Percentiles rank a stretch among this genome's conserved stretches.
phyloP scores from a whole-genome alignment of 2,329 filamentous ascomycete species.

The Fusarium tricinctum region DNA sequence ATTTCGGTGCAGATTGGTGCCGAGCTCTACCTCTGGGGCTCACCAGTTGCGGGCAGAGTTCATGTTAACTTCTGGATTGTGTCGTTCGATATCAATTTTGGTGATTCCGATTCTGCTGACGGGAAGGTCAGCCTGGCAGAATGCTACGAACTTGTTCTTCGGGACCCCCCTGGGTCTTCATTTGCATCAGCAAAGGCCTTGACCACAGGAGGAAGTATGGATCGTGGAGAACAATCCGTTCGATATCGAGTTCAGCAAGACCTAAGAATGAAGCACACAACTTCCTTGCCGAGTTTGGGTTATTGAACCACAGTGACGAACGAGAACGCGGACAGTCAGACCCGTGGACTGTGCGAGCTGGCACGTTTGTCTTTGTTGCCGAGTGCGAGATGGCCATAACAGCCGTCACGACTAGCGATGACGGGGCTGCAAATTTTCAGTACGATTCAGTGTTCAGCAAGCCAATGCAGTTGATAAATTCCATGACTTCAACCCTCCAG shows the following conservation, averaged over 20 bases:
- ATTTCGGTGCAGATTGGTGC: constrained; percentile 8
- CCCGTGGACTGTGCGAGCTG: constrained; percentile 10
- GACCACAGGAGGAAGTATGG: background rate
- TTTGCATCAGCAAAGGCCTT: background rate
- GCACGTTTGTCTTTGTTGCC: constrained; percentile 4
- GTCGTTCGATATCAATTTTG: constrained; percentile 14
- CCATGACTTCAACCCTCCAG: background rate
- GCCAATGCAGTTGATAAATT: background rate
- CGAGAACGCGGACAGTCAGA: background rate
- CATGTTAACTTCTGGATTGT: constrained; percentile 21
- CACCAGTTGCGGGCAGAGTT: background rate
- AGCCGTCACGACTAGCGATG: background rate
- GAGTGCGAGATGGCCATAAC: constrained; percentile 22
- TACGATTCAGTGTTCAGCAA: constrained; percentile 10
- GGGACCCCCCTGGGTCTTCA: background rate
- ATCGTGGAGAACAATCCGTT: no score
- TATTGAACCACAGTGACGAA: background rate
- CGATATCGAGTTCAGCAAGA: background rate
- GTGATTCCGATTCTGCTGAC: background rate
- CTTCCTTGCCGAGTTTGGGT: constrained; percentile 8
- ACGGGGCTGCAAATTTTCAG: background rate
- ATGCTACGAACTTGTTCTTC: constrained; percentile 16
- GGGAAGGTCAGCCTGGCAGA: background rate
- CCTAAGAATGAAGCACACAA: constrained; percentile 14
- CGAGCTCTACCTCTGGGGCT: constrained; percentile 3